Base-by-base conservation (phyloP, 495 filamentous ascomycete genomes). In the Oleoguttula mirabilis region DNA sequence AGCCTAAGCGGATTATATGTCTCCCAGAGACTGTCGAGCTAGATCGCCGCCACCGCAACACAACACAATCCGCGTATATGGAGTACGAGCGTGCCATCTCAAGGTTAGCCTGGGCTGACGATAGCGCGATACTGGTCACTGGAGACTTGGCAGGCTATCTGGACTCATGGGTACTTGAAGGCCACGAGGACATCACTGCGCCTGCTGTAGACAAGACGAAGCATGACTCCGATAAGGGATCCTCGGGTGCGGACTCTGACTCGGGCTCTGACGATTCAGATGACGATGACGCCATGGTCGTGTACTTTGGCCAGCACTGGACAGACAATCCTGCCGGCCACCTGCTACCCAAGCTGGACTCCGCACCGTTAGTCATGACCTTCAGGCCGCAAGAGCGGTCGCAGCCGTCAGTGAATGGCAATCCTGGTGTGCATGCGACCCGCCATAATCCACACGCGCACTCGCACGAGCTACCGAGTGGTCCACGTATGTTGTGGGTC, bases 101-200 rank as follows among this genome's bases (percentile, higher is more conserved):
- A 16, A 75, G 83, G 31, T 62, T 77, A 14, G 70, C 76, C 0
- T 96, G 95, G 59, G 92, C 87, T 7, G 66, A 77, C 4, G 81
- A 92, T 52, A 84, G 84, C 60, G 73, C 71, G 40, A 72, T 94
- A 38, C 58, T 96, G 12, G 82, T 77, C 6, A 73, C 77, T 11
- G 76, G 79, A 24, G 92, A 95, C 60, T 56, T 96, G 17, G 77
- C 79, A 36, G 92, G 92, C 21, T 81, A 77, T 58, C 70, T 99
- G 21, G 88, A 95, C 56, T 84, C 77, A 11, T 99, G 85, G 77
- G 60, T 82, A 3, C 60, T 95, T 21, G 68, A 73, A 44, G 70
- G 67, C 28, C 68, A 68, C 17, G 64, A 69, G 51, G 68, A 70
- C 37, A 38, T 55, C 39, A 61, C 62, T 15, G 58, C 55, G 19